Evolutionary conservation across 2,329 filamentous ascomycete species (phyloP), one percentile per base, ranked within the genome.

Genomic region (Coleophoma eucalyptorum): DNA sequence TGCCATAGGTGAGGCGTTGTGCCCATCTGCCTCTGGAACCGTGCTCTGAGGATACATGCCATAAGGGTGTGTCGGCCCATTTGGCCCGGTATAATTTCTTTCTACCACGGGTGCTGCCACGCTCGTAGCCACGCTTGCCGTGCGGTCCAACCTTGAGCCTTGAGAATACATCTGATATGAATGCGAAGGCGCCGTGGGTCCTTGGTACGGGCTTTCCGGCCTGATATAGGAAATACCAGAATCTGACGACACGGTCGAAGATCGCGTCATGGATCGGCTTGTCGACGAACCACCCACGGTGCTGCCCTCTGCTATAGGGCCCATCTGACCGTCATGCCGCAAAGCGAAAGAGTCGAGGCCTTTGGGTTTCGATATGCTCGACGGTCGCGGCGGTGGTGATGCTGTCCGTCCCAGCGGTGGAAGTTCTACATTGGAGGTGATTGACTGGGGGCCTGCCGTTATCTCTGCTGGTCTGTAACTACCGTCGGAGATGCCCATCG

Each of bases 141-240:
- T 79, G 50, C 71, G 67, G 38, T 64, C 64, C 38, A 68, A 46
- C 50, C 68, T 63, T 35, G 89, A 89, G 59, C 84, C 90, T 65
- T 96, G 92, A 2, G 88, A 79, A 62, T 96, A 97, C 76, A 96
- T 82, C 40, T 79, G 81, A 66, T 97, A 97, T 2, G 90, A 90
- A 64, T 97, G 91, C 49, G 89, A 83, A 7, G 91, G 91, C 2
- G 83, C 83, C 44, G 77, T 78, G 5, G 80, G 74, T 11, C 83
- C 80, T 32, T 75, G 75, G 58, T 86, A 82, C 3, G 84, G 78
- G 55, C 71, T 79, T 65, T 79, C 81, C 59, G 61, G 34, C 26
- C 60, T 62, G 38, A 64, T 45, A 20, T 55, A 60, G 8, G 56
- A 50, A 46, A 54, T 53, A 20, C 59, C 60, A 18, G 6, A 8